phyloP scores from a whole-genome alignment of 2,329 filamentous ascomycete genomes.

The Elsinoe australis region DNA sequence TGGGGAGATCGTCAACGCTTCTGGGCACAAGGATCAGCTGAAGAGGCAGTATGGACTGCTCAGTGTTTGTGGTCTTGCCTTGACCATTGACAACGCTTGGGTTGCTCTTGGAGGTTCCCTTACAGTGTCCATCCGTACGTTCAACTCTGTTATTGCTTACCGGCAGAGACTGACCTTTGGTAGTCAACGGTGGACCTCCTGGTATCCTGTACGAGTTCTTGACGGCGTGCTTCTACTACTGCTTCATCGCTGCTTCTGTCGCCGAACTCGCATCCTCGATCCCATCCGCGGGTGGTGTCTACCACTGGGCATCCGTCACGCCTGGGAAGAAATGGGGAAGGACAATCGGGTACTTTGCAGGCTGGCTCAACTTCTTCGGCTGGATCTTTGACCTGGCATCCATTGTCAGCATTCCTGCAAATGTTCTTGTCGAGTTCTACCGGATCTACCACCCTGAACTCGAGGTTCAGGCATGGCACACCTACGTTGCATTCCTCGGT shows the following conservation, averaged over 20 bases:
- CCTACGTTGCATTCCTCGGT: constrained; percentile 51
- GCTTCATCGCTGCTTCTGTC: constrained; percentile 31
- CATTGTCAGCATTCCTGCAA: constrained; percentile 51
- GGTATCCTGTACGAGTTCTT: constrained; percentile 34
- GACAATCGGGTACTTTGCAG: constrained; percentile 32
- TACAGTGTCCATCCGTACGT: constrained; percentile 44
- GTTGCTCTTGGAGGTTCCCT: constrained; percentile 56
- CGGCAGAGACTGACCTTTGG: no score
- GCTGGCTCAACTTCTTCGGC: constrained; percentile 44
- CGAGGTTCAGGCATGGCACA: constrained; percentile 48
- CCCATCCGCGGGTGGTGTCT: constrained; percentile 30
- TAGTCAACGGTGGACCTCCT: constrained; percentile 33
- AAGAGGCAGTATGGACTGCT: constrained; percentile 55
- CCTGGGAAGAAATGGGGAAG: constrained; percentile 29
- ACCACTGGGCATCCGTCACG: constrained; percentile 33
- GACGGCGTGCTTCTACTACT: constrained; percentile 30
- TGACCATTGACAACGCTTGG: constrained; percentile 60
- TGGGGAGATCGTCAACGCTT: constrained; percentile 51
- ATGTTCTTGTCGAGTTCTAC: constrained; percentile 56
- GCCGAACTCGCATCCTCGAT: constrained; percentile 30
- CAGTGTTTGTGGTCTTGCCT: constrained; percentile 45
- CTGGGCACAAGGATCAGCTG: constrained; percentile 57
- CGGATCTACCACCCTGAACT: constrained; percentile 51
- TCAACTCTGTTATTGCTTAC: no score
- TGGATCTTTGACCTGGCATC: constrained; percentile 58